Evolutionary conservation across 768 basidiomycete genomes (phyloP), one percentile per base, ranked within the genome.

Genomic region (Suillus plorans): DNA sequence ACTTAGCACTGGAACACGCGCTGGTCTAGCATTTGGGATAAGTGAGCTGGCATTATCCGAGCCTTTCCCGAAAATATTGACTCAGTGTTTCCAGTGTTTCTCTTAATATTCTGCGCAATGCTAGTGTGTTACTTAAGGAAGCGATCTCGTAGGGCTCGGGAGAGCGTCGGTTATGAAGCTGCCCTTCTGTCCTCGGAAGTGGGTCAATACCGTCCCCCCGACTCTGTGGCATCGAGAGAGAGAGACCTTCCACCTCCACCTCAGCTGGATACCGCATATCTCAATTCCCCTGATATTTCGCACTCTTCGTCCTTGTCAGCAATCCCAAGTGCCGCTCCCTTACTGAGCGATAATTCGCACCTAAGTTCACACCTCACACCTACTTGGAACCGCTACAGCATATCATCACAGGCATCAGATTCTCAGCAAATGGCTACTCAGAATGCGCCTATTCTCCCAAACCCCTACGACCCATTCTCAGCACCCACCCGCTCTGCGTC

Each of bases 21-120:
- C 71, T 44, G 75, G 74, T 5, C 70, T 76, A 8, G 70, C 70
- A 5, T 64, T 76, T 36, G 73, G 70, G 3, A 63, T 69, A 36
- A 28, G 75, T 75, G 61, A 63, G 75, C 68, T 13, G 1, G 3
- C 25, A 20, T 49, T 62, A 8, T 63, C n/a, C 1, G 25, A 60
- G 4, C 14, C 16, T 36, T n/a, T 31, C 18, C 9, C 37, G 20
- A 14, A 9, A 42, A 16, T 16, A 20, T 31, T 62, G n/a, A 65
- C 41, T 49, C 16, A 8, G 16, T 31, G 28, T 37, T 49, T 25
- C 1, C 34, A 66, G 66, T 66, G 47, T 56, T 66, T 55, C 31
- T 44, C 12, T 52, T 61, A 2, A 65, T 65, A 34, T 44, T 64
- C 14, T 44, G 25, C 12, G 61, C 53, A 14, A 16, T 66, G 1